Conservation (phyloP, 2,329 filamentous ascomycete genomes). For the Dothideomycetes sp. region DNA sequence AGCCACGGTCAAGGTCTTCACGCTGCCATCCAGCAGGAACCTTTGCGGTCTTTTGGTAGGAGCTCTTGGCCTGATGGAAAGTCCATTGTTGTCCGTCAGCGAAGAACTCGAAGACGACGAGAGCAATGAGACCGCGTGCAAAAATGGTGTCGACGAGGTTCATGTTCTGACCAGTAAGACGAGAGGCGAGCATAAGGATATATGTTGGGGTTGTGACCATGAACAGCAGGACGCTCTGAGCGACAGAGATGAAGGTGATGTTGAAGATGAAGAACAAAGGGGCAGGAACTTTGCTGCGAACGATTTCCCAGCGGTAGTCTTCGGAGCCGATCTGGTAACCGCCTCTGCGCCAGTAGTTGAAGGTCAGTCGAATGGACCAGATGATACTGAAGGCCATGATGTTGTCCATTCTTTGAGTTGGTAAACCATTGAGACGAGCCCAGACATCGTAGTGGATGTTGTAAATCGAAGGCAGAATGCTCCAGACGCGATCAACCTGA, state of each 20-base stretch:
- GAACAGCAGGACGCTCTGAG: slow-evolving; percentile 66
- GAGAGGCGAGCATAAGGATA: slow-evolving; percentile 61
- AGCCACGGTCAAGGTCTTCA: slow-evolving; percentile 80
- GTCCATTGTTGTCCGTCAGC: slow-evolving; percentile 92
- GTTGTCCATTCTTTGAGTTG: slow-evolving; percentile 62
- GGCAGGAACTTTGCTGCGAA: slow-evolving; percentile 56
- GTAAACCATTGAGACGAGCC: slow-evolving; percentile 64
- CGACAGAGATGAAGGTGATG: slow-evolving; percentile 75
- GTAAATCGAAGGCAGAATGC: slow-evolving; percentile 77
- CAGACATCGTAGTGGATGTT: slow-evolving; percentile 77
- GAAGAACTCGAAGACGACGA: slow-evolving; percentile 62
- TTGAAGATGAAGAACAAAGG: slow-evolving; percentile 76
- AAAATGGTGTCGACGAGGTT: slow-evolving; percentile 49
- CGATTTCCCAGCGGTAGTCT: slow-evolving; percentile 84
- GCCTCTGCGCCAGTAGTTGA: slow-evolving; percentile 93
- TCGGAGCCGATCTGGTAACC: slow-evolving; percentile 84
- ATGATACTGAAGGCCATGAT: slow-evolving; percentile 59
- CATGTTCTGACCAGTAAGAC: slow-evolving; percentile 45
- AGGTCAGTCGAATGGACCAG: slow-evolving; percentile 74
- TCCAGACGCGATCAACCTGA: slow-evolving; percentile 93
- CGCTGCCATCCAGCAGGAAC: slow-evolving; percentile 51
- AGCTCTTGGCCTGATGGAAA: slow-evolving; percentile 71
- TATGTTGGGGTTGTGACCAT: slow-evolving; percentile 75
- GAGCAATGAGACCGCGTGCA: slow-evolving; percentile 44
- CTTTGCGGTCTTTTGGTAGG: slow-evolving; percentile 65